Evolutionary conservation across 306 rosid genomes (phyloP), one percentile per base, ranked within the genome.

Genomic region (Styphnolobium japonicum): DNA sequence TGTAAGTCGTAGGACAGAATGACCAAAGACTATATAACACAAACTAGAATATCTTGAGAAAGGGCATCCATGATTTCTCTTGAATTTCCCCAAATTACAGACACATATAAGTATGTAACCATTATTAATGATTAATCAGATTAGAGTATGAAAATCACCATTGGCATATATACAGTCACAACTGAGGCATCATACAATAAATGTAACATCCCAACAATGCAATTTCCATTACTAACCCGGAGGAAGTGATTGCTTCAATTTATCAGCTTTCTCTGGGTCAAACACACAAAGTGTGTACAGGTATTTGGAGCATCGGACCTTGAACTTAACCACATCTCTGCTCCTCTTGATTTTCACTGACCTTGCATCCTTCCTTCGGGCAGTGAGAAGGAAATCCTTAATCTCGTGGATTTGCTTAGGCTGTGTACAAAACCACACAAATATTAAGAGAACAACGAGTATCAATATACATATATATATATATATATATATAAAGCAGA

Each of bases 341-440:
- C 90, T 88, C 86, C 92, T 87, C 89, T 89, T 93, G 77, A 93
- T 93, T 66, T 91, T 93, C 66, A 93, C 93, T 1, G 94, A 88
- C 53, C 92, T 91, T 0, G 98, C 98, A 77, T 93, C 98, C 82
- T 91, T 93, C 87, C 98, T 93, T 72, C 98, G 76, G 5, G 98
- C 94, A 34, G 93, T 93, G 18, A 93, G 90, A 85, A 93, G 98
- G 86, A 93, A 93, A 60, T 93, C 98, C 89, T 93, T 93, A 21
- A 93, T 93, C 93, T 93, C 98, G 0, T 87, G 94, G 73, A 93
- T 91, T 89, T 93, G 97, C 89, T 93, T 93, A 45, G 98, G 98
- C 98, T 93, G 85, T 21, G 4, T 4, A 67, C 6, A 33, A 82
- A 0, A 58, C 67, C 51, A 25, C 10, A 25, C 43, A 36, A 10